Evolutionary conservation across 2,329 filamentous ascomycete genomes (phyloP).

Genomic region (Trichophyton benhamiae): DNA sequence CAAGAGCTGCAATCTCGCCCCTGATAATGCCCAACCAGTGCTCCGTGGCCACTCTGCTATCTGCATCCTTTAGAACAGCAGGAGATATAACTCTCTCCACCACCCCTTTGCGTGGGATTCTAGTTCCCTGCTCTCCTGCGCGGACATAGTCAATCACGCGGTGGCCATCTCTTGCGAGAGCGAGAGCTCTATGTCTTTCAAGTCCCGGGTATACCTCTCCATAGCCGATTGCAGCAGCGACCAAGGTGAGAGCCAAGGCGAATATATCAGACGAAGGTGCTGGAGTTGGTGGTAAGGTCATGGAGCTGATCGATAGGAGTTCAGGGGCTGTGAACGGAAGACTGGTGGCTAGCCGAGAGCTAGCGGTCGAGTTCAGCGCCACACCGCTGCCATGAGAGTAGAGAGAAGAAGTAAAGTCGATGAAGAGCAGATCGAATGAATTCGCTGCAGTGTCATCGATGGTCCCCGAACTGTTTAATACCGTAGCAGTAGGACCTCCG

Average conservation of each 20-base stretch:
- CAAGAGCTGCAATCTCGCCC: background rate
- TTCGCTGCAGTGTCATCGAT: slow-evolving; percentile 17
- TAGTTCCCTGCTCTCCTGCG: slow-evolving; percentile 25
- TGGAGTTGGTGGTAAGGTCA: slow-evolving; percentile 22
- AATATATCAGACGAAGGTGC: slow-evolving; percentile 35
- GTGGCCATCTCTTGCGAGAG: slow-evolving; percentile 35
- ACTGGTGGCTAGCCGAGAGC: slow-evolving; percentile 29
- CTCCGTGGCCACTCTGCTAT: slow-evolving; percentile 20
- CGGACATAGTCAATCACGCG: slow-evolving; percentile 31
- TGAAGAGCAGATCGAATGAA: slow-evolving; percentile 31
- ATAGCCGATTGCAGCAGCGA: slow-evolving; percentile 36
- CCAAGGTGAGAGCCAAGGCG: slow-evolving; percentile 34
- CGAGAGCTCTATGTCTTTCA: slow-evolving; percentile 29
- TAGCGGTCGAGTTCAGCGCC: slow-evolving; percentile 6
- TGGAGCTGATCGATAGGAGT: slow-evolving; percentile 25
- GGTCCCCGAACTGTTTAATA: background rate
- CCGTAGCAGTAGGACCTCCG: background rate
- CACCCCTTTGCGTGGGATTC: slow-evolving; percentile 30
- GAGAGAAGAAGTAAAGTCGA: slow-evolving; percentile 35
- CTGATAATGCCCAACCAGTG: slow-evolving; percentile 20
- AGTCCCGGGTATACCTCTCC: slow-evolving; percentile 32
- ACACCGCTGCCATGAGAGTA: slow-evolving; percentile 14
- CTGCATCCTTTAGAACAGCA: slow-evolving; percentile 30
- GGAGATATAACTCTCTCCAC: slow-evolving; percentile 29
- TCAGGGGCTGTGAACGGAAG: slow-evolving; percentile 37